Conservation (phyloP, 768 basidiomycete genomes). For the Clathrus columnatus region DNA sequence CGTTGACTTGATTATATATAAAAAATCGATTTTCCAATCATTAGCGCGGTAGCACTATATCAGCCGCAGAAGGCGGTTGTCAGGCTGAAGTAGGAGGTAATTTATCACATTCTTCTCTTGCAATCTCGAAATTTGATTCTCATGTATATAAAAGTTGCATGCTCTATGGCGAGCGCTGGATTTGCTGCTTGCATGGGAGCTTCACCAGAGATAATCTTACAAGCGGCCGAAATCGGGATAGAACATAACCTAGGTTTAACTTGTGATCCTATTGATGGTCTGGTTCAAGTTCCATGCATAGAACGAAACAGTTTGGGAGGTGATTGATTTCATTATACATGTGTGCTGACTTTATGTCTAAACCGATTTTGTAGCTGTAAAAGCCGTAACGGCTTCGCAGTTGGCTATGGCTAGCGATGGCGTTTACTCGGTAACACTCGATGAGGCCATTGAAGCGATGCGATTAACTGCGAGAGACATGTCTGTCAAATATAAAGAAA, state of each 20-base stretch:
- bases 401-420: conserved; percentile 89
- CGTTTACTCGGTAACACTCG: conserved; percentile 76
- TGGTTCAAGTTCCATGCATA: conserved; percentile 94
- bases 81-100: conserved; percentile 91
- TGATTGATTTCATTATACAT: conserved; percentile 21
- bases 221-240: conserved; percentile 87
- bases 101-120: conserved; percentile 12
- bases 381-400: conserved; percentile 90
- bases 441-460: conserved; percentile 96
- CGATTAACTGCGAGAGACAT: conserved; percentile 87
- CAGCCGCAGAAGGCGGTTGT: conserved; percentile 92
- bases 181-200: conserved; percentile 95
- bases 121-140: not conserved
- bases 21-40: conserved; percentile 1
- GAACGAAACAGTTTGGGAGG: conserved; percentile 84
- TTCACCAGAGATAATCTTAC: conserved; percentile 72
- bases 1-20: conserved; percentile 4
- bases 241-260: conserved; percentile 86
- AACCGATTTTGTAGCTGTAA: conserved; percentile 53
- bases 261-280: conserved; percentile 88
- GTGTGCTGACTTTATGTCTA: not conserved
- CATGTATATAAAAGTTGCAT: conserved; percentile 51
- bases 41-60: conserved; percentile 89
- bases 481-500: conserved; percentile 95
- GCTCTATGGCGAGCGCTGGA: conserved; percentile 91